Percentiles rank a stretch among this genome's conserved stretches.
These are phyloP conservation scores for Rhodomyrtus tomentosa DNA, from an alignment of 345 rosid species.

Conservation along the genomic window DNA sequence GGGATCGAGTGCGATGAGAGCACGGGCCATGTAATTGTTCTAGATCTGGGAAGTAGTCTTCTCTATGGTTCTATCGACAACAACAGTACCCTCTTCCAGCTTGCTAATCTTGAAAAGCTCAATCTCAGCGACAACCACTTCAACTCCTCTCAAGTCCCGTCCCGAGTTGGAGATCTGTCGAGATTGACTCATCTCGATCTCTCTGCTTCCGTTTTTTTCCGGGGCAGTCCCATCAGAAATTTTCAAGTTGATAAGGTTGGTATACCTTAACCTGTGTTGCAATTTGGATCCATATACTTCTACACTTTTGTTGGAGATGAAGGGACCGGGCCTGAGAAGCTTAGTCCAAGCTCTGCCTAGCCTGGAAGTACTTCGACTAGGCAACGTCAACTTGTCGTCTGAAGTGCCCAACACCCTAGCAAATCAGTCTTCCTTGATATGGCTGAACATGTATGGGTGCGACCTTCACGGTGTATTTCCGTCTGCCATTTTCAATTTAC, in stretches of 20 bases:
- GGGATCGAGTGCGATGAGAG: neutral
- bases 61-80: neutral
- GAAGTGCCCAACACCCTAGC: neutral
- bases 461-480: neutral
- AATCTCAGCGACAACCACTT: neutral
- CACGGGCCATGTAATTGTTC: neutral
- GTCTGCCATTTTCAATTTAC: neutral
- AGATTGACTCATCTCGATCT: slow-evolving; percentile 8
- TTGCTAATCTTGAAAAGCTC: neutral
- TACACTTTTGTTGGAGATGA: neutral
- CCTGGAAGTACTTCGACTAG: neutral
- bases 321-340: neutral
- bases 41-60: neutral
- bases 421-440: neutral
- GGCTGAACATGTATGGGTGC: neutral
- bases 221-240: slow-evolving; percentile 4
- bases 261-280: neutral
- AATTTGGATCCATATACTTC: neutral
- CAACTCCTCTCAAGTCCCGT: neutral
- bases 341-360: neutral
- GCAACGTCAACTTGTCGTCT: neutral
- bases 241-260: slow-evolving; percentile 3
- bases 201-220: neutral
- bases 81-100: neutral
- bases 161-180: neutral